These are phyloP conservation scores for Chytridiales sp. DNA, from an alignment of 371 early-diverging fungal species.

Conservation along the genomic window DNA sequence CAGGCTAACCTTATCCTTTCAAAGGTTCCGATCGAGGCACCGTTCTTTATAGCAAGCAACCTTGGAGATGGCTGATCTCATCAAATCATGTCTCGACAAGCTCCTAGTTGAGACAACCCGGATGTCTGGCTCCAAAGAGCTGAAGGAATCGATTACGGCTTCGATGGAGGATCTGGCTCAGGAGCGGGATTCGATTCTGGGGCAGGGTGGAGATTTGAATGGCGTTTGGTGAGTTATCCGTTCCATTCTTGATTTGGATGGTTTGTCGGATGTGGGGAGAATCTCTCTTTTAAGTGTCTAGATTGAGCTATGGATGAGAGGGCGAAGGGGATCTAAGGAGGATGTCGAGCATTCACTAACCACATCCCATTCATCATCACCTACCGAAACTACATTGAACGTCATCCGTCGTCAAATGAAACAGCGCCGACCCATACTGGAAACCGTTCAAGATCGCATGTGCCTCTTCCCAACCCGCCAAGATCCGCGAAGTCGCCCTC, in stretches of 20 bases:
- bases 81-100: constrained; percentile 26
- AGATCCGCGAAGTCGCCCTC: constrained; percentile 47
- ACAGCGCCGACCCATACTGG: constrained; percentile 50
- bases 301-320: too few relatives aligned
- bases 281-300: background rate
- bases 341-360: too few relatives aligned
- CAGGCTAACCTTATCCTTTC: too few relatives aligned
- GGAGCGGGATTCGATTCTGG: constrained; percentile 3
- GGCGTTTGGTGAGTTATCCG: too few relatives aligned
- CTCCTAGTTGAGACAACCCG: constrained; percentile 22
- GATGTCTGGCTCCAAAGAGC: constrained; percentile 20
- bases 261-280: too few relatives aligned
- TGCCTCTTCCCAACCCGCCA: constrained; percentile 27
- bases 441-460: constrained; percentile 43
- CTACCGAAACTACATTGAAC: too few relatives aligned
- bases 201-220: constrained; percentile 3
- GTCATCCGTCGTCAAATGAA: too few relatives aligned
- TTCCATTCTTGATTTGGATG: too few relatives aligned
- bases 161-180: constrained; percentile 18
- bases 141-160: constrained; percentile 29
- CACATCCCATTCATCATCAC: too few relatives aligned
- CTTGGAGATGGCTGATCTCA: constrained; percentile 17
- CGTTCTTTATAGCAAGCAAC: too few relatives aligned
- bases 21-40: too few relatives aligned
- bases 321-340: too few relatives aligned